Conservation (phyloP, 2,329 filamentous ascomycete genomes). For the Onygena corvina region DNA sequence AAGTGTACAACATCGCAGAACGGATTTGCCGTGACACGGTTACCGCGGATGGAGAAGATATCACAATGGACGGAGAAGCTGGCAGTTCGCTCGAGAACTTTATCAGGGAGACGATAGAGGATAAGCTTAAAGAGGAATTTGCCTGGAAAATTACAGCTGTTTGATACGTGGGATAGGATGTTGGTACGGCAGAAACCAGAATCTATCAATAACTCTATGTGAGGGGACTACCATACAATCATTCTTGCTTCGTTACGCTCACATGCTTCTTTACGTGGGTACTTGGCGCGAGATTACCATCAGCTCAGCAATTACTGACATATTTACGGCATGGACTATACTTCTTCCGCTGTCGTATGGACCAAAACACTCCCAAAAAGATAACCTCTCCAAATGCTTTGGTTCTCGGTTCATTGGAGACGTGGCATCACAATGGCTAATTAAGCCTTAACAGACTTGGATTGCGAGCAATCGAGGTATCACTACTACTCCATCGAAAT, state of each 20-base stretch:
- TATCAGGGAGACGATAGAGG: constrained; percentile 50
- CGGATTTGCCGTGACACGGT: constrained; percentile 51
- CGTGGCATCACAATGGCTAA: neutral
- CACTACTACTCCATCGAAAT: neutral
- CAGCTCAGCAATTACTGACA: neutral
- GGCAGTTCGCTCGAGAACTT: constrained; percentile 44
- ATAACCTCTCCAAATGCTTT: too few species aligned
- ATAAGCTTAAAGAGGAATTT: constrained; percentile 38
- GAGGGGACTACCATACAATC: neutral
- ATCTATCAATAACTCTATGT: neutral
- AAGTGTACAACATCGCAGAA: constrained; percentile 53
- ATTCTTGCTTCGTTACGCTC: neutral
- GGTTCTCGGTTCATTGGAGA: neutral
- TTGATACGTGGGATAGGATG: constrained; percentile 18
- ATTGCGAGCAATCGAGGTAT: neutral
- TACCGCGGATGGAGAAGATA: constrained; percentile 40
- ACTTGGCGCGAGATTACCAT: neutral
- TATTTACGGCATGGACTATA: neutral
- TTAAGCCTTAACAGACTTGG: neutral
- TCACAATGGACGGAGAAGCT: constrained; percentile 28
- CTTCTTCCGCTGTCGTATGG: too few species aligned
- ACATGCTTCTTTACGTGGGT: neutral
- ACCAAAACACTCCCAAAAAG: too few species aligned
- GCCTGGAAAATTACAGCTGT: constrained; percentile 29
- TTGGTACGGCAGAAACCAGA: neutral